Evolutionary conservation across 192 early-diverging fungal species (phyloP), one percentile per base, ranked within the genome.

Genomic region (Spizellomyces punctatus): DNA sequence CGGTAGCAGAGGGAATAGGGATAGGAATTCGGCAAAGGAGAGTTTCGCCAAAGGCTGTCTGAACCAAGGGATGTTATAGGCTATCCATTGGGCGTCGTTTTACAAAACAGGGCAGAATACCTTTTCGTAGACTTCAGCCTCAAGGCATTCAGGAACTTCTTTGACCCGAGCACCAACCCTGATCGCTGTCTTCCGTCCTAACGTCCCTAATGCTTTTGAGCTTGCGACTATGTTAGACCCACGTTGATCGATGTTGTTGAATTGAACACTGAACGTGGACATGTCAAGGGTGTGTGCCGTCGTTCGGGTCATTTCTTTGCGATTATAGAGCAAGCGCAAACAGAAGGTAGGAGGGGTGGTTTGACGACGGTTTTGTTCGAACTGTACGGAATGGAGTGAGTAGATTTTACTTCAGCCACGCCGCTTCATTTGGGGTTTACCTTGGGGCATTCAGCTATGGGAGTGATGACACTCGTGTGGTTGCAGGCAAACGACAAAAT

Each of bases 231-330:
- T 19, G 19, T 56, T 57, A 5, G 75, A 58, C 6, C 27, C 27
- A 36, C 27, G 27, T 36, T 36, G 27, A 41, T 80, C 71, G 19
- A 82, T 59, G 21, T 74, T 78, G 16, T 69, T 75, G 72, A 85
- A 84, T 22, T 57, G 66, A 22, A 73, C 61, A 0, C 46, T 47
- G 67, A 85, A 86, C 10, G 52, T 47, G 44, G 61, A 59, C 57
- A 72, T 58, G 45, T 82, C 71, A 7, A 87, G 22, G 0, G 70
- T 62, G 45, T 59, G 66, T 21, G 81, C 77, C 19, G 64, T 46
- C 12, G 82, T 87, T 12, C 76, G 64, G 21, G 80, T 85, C 2
- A 87, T 67, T 67, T 76, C 77, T 61, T 80, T 83, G 48, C 67
- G 64, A 55, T 87, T 85, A 64, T 83, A 83, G 17, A 66, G 77